These are phyloP conservation scores for Cryptosporidium baileyi DNA, from an alignment of 169 alveolate species.

Conservation along the genomic window DNA sequence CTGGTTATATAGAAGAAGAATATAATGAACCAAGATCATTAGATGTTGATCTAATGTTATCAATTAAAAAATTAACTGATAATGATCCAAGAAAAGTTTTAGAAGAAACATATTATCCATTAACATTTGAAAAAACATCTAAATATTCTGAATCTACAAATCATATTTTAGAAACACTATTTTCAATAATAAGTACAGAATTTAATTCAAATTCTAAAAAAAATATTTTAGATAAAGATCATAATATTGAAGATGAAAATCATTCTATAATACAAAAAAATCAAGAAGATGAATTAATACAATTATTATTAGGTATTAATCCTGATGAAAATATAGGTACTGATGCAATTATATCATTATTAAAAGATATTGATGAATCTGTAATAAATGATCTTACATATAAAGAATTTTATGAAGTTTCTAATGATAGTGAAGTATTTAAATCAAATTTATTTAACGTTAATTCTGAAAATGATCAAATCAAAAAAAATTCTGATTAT, in stretches of 20 bases:
- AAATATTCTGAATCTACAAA: background rate
- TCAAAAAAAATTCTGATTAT: background rate
- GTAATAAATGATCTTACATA: background rate
- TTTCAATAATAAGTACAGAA: slow-evolving; percentile 19
- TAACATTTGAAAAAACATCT: slow-evolving; percentile 50
- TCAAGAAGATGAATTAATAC: slow-evolving; percentile 42
- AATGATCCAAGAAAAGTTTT: slow-evolving; percentile 57
- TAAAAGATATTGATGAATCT: slow-evolving; percentile 21
- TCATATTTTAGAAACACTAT: slow-evolving; percentile 4
- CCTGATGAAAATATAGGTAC: slow-evolving; percentile 58
- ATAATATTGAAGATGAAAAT: background rate
- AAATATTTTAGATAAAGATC: background rate
- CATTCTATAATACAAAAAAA: background rate
- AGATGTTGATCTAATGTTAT: slow-evolving; percentile 44
- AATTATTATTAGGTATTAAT: slow-evolving; percentile 31
- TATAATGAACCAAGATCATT: slow-evolving; percentile 61
- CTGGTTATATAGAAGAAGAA: slow-evolving; percentile 58
- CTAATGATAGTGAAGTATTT: background rate
- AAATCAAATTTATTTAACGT: background rate
- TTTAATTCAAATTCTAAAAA: background rate
- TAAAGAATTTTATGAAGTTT: too few relatives aligned
- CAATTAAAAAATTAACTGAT: slow-evolving; percentile 48
- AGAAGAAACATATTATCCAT: slow-evolving; percentile 50
- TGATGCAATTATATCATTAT: slow-evolving; percentile 24
- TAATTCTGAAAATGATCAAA: background rate